phyloP scores from a whole-genome alignment of 768 basidiomycete genomes.

The Boletus rubroflammeus region DNA sequence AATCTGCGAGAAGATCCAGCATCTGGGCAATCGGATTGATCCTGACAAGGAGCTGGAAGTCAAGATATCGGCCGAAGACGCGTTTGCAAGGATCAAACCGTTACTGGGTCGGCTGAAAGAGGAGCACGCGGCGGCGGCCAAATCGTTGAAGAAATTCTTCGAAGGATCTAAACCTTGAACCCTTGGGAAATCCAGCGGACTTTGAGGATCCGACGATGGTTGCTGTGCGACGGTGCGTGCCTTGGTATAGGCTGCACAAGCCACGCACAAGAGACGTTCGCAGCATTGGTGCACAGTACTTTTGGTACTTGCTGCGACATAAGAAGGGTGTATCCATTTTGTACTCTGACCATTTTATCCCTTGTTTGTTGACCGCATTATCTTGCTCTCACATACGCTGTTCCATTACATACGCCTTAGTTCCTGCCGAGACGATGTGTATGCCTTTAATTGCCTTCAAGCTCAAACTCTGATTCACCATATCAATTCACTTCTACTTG shows the following conservation, averaged over 20 bases:
- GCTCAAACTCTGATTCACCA: constrained; percentile 14
- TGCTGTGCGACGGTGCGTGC: constrained; percentile 13
- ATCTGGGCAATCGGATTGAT: constrained; percentile 58
- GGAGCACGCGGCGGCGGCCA: constrained; percentile 68
- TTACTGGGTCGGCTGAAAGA: constrained; percentile 57
- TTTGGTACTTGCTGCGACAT: constrained; percentile 17
- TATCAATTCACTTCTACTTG: constrained; percentile 5
- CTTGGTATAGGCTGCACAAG: constrained; percentile 3
- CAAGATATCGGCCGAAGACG: constrained; percentile 47
- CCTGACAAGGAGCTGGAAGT: constrained; percentile 52
- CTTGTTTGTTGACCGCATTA: constrained; percentile 15
- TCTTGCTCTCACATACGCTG: constrained; percentile 17
- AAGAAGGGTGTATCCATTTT: constrained; percentile 21
- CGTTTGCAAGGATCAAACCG: constrained; percentile 52
- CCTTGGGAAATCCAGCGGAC: background rate
- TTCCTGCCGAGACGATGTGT: constrained; percentile 21
- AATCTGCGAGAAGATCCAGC: constrained; percentile 89
- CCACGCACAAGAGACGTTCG: constrained; percentile 11
- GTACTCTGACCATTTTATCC: constrained; percentile 22
- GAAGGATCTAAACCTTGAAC: constrained; percentile 2
- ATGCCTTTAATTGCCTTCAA: constrained; percentile 25
- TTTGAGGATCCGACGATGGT: constrained; percentile 3
- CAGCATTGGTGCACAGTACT: constrained; percentile 14
- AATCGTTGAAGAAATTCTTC: constrained; percentile 52
- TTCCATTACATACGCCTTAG: constrained; percentile 23